Base-by-base conservation (phyloP, 2,329 filamentous ascomycete species). In the Ceratocystis eucalypticola region DNA sequence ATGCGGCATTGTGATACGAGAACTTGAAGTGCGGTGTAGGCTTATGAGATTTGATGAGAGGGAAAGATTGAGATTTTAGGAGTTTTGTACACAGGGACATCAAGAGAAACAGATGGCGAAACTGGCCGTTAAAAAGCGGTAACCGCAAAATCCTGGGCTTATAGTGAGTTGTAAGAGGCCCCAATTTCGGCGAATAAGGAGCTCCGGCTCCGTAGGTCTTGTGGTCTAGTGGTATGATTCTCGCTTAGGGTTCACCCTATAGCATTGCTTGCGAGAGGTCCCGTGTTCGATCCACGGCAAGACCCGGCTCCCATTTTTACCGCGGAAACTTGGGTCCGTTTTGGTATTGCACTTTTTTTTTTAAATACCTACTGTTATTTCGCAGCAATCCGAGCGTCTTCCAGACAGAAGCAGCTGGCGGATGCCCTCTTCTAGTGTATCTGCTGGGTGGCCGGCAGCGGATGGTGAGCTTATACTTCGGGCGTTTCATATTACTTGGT, bases 141-240 rank as follows among this genome's bases (percentile, higher is more conserved):
- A 20, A 7, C 12, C 8, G 5, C 6, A 4, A 28, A 12, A 3
- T 5, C 3, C 1, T 15, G 3, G 48, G n/a, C 0, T 15, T 59
- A 59, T 59, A 59, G 1, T 1, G 3, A 17, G 1, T 1, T n/a
- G 17, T 20, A 7, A 7, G 15, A 15, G 1, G 17, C 55, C 7
- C 5, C 25, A 30, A 28, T 10, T 20, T 6, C 55, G 33, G 33
- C 61, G 15, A 62, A 44, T 46, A 33, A 62, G 17, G 8, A 44
- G 61, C 37, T 46, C n/a, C 37, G 30, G 61, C 44, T 62, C 17
- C 20, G 1, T 2, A 17, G 77, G 76, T 77, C 76, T 77, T 76
- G 75, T 83, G 81, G 81, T 84, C 82, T 84, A 84, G 83, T 81
- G 83, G 83, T 85, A 85, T 85, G 82, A 84, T 85, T 84, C 82